These are phyloP conservation scores for Spathaspora girioi DNA, from an alignment of 805 yeast genomes.

Conservation along the genomic window DNA sequence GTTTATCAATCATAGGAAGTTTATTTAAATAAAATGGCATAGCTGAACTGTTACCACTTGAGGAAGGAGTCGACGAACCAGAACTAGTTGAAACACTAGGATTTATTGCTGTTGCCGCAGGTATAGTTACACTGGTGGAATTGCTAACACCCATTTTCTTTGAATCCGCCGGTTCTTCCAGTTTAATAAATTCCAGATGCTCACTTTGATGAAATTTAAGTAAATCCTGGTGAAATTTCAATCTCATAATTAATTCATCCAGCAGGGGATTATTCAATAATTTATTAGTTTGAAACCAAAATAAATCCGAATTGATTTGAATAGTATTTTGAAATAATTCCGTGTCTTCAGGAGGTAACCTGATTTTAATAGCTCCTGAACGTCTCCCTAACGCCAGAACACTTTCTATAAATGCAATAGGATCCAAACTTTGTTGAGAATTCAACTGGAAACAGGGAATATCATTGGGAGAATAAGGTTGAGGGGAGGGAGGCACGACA, in stretches of 20 bases:
- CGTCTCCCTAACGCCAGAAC: conserved; percentile 45
- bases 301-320: conserved; percentile 41
- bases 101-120: background rate
- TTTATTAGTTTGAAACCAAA: conserved; percentile 50
- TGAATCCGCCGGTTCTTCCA: background rate
- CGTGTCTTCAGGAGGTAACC: conserved; percentile 47
- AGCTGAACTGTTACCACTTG: background rate
- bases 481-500: conserved; percentile 4
- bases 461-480: conserved; percentile 8
- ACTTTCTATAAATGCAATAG: conserved; percentile 60
- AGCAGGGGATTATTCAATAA: conserved; percentile 43
- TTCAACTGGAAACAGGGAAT: conserved; percentile 62
- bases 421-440: conserved; percentile 49
- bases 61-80: background rate
- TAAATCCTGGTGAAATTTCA: conserved; percentile 46
- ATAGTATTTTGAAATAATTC: conserved; percentile 16
- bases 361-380: conserved; percentile 74
- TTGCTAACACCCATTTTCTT: background rate
- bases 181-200: conserved; percentile 3
- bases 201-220: conserved; percentile 34
- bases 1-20: conserved; percentile 64
- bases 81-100: background rate
- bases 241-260: conserved; percentile 41
- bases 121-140: background rate
- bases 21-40: conserved; percentile 27